These are phyloP conservation scores for Pilaira anomala DNA, from an alignment of 192 early-diverging fungal genomes.

Conservation along the genomic window DNA sequence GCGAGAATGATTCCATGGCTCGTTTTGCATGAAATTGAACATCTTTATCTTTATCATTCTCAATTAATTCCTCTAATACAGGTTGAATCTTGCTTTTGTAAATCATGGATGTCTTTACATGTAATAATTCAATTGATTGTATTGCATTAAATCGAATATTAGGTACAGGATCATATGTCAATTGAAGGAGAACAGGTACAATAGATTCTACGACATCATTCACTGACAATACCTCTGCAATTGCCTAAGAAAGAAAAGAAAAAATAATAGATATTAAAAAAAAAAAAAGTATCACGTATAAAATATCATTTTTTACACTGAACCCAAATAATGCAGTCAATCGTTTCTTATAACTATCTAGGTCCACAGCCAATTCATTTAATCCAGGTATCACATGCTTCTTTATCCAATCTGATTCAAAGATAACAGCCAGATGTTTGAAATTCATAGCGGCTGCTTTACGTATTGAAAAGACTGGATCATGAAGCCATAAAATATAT, in stretches of 20 bases:
- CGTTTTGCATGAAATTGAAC: constrained; percentile 88
- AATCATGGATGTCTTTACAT: constrained; percentile 51
- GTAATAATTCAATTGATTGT: constrained; percentile 81
- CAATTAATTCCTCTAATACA: constrained; percentile 73
- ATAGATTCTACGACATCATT: constrained; percentile 88
- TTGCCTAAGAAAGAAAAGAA: constrained; percentile 65
- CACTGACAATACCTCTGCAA: constrained; percentile 79
- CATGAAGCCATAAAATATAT: constrained; percentile 98
- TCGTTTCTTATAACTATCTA: constrained; percentile 90
- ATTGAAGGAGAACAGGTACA: constrained; percentile 76
- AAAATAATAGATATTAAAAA: too few relatives aligned
- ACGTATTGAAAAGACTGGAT: constrained; percentile 93
- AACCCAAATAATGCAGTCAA: constrained; percentile 97
- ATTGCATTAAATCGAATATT: constrained; percentile 99
- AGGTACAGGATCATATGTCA: constrained; percentile 93
- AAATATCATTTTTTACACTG: constrained; percentile 58
- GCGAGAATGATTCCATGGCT: constrained; percentile 45
- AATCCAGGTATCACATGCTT: constrained; percentile 91
- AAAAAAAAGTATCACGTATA: too few relatives aligned
- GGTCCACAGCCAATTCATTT: constrained; percentile 77
- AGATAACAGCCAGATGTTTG: constrained; percentile 91
- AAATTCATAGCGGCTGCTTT: constrained; percentile 95
- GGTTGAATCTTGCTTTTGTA: constrained; percentile 78
- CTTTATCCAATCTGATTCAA: constrained; percentile 97
- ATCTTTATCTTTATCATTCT: constrained; percentile 87